These are phyloP conservation scores for Fusarium cicatricum DNA, from an alignment of 2,329 filamentous ascomycete species.

Conservation along the genomic window DNA sequence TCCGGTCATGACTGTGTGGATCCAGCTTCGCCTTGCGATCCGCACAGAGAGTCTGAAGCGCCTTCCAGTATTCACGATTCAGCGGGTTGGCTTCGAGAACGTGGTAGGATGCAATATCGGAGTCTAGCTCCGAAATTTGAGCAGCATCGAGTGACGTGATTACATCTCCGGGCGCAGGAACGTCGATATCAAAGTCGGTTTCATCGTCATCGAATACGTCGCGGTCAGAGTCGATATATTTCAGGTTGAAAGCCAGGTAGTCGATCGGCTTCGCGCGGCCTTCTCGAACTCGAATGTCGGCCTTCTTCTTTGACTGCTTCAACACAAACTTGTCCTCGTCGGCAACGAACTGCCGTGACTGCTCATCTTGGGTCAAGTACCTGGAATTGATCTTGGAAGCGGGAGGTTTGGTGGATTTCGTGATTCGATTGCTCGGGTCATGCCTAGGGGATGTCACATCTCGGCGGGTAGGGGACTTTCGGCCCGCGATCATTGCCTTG, in stretches of 20 bases:
- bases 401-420: constrained; percentile 53
- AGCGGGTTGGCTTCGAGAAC: constrained; percentile 79
- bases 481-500: constrained; percentile 61
- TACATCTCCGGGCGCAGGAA: constrained; percentile 82
- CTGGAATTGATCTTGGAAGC: constrained; percentile 45
- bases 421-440: constrained; percentile 64
- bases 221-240: constrained; percentile 85
- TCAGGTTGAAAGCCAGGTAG: constrained; percentile 88
- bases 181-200: constrained; percentile 73
- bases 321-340: constrained; percentile 96
- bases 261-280: constrained; percentile 92
- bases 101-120: constrained; percentile 82
- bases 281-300: constrained; percentile 91
- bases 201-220: constrained; percentile 89
- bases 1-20: constrained; percentile 68
- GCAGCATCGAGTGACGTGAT: constrained; percentile 74
- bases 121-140: constrained; percentile 78
- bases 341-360: constrained; percentile 84
- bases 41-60: constrained; percentile 83
- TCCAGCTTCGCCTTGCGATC: constrained; percentile 75
- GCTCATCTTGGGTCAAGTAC: constrained; percentile 77
- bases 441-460: constrained; percentile 64
- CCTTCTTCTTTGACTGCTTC: constrained; percentile 97
- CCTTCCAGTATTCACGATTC: constrained; percentile 92
- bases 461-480: constrained; percentile 53